A percentile compares a stretch with the other conserved stretches of the same genome.
These are phyloP conservation scores for Fusarium hainanense DNA, from an alignment of 2,329 filamentous ascomycete species.

Conservation along the genomic window DNA sequence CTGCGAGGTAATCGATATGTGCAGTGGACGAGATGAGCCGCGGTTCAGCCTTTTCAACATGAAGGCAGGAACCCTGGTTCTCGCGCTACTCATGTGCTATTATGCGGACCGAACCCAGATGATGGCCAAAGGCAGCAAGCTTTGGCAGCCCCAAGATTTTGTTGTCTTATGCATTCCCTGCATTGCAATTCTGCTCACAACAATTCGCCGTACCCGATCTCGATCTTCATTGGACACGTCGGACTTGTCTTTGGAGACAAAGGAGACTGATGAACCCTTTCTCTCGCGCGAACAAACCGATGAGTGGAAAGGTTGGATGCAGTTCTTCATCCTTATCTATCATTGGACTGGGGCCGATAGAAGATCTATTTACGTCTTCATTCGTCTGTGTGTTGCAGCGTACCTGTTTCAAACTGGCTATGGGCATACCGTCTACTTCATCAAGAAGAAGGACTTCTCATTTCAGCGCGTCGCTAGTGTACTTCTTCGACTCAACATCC, in stretches of 20 bases:
- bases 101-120: conserved; percentile 43
- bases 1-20: not conserved
- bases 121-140: conserved; percentile 38
- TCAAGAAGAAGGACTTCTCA: conserved; percentile 66
- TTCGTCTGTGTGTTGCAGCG: conserved; percentile 63
- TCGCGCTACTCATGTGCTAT: conserved; percentile 41
- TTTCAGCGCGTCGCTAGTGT: conserved; percentile 60
- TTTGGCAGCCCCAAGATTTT: conserved; percentile 24
- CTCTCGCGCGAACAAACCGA: conserved; percentile 59
- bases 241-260: not conserved
- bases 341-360: conserved; percentile 65
- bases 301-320: conserved; percentile 75
- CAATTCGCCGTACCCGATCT: conserved; percentile 23
- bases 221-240: not conserved
- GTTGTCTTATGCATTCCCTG: conserved; percentile 18
- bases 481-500: conserved; percentile 66
- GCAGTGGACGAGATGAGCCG: not conserved
- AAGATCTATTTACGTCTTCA: conserved; percentile 61
- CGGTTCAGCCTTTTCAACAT: conserved; percentile 29
- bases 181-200: conserved; percentile 3
- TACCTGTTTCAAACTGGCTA: conserved; percentile 72
- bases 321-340: conserved; percentile 63
- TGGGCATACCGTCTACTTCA: conserved; percentile 68
- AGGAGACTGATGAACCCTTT: not conserved
- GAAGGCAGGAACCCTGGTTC: conserved; percentile 36